Evolutionary conservation across 2,329 filamentous ascomycete genomes (phyloP), one percentile per base, ranked within the genome.

Genomic region (Cytospora paraplurivora): DNA sequence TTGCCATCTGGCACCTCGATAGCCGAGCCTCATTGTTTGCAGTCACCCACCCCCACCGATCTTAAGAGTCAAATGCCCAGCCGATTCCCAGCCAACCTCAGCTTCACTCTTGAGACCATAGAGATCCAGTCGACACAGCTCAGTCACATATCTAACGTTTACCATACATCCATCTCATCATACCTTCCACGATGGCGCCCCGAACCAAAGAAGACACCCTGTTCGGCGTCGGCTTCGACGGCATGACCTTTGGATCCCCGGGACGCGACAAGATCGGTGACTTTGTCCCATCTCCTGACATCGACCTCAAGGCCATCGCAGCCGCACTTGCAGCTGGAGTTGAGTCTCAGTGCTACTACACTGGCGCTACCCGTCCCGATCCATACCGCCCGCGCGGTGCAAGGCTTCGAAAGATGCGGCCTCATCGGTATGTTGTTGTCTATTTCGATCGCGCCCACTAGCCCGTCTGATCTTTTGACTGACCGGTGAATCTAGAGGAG

Each of bases 281-380:
- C 47, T 56, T 44, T 38, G 19, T 38, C 6, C 47, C 34, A 17
- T n/a, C 15, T 41, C 50, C 58, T 21, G 34, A 47, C 13, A 49
- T 37, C 13, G 59, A 62, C 50, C 44, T 64, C 41, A 38, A 33
- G 7, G 21, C 38, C 34, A 57, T 62, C 44, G 54, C 52, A 19
- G 38, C 38, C 34, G 51, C 58, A 49, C 59, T 64, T 44, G 62
- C 58, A 13, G 58, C 58, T 44, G 58, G 57, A 12, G 47, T 53
- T n/a, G 35, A 35, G 11, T 35, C 19, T 37, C 13, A 15, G 17
- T 35, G 13, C 19, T 19, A 62, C 12, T 37, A n/a, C 21, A 21
- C 11, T 10, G 2, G 17, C n/a, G n/a, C 11, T 21, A 15, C 12
- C 55, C 6, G 21, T 35, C 41, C 19, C 32, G 13, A 21, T 11